Evolutionary conservation across 768 basidiomycete species (phyloP).

Genomic region (Lactarius hatsudake): DNA sequence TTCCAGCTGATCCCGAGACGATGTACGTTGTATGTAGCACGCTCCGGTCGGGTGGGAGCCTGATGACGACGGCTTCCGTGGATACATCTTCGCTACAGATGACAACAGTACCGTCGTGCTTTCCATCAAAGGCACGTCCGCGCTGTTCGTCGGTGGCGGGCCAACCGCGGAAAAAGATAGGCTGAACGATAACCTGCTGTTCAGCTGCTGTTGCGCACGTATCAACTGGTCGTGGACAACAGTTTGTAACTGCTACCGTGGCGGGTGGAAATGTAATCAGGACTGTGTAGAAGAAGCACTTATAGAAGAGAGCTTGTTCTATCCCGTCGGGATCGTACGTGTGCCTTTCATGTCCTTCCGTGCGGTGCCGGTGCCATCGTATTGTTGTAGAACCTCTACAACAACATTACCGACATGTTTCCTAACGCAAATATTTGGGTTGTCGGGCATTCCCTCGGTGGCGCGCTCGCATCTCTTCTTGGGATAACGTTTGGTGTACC

Average conservation of each 20-base stretch:
- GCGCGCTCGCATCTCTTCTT: constrained; percentile 80
- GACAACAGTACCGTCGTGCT: constrained; percentile 89
- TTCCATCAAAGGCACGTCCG: constrained; percentile 92
- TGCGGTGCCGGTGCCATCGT: not conserved
- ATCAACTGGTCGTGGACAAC: constrained; percentile 91
- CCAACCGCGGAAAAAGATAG: constrained; percentile 88
- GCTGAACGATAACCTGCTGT: constrained; percentile 89
- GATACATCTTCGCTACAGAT: constrained; percentile 82
- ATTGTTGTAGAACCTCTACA: constrained; percentile 73
- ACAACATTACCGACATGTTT: constrained; percentile 88
- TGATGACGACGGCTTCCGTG: constrained; percentile 83
- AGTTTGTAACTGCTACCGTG: constrained; percentile 84
- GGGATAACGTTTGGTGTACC: constrained; percentile 90
- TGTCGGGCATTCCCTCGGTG: constrained; percentile 82
- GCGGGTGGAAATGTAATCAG: constrained; percentile 72
- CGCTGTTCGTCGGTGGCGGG: constrained; percentile 69
- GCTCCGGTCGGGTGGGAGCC: constrained; percentile 89
- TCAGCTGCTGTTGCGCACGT: constrained; percentile 93
- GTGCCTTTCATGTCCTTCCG: not conserved
- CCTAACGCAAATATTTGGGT: constrained; percentile 90
- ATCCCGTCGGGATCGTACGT: constrained; percentile 77
- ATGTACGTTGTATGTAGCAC: constrained; percentile 39
- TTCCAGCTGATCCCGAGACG: not conserved
- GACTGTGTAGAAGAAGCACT: constrained; percentile 78
- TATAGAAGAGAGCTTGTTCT: constrained; percentile 81